phyloP scores from a whole-genome alignment of 2,329 filamentous ascomycete species.

The Talaromyces marneffei region DNA sequence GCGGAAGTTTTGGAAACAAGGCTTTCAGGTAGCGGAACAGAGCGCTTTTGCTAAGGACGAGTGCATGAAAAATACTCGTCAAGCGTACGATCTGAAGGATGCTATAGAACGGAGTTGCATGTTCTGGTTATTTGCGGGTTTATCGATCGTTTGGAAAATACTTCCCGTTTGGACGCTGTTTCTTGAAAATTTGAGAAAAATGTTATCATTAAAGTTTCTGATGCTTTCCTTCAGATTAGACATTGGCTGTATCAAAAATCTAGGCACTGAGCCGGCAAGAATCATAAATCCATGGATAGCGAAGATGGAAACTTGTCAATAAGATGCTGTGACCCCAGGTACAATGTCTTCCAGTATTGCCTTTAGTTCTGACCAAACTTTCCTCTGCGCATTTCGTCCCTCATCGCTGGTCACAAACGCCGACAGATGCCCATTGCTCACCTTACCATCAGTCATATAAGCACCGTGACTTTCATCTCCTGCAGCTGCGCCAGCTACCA shows the following conservation, averaged over 20 bases:
- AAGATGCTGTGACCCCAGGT: constrained; percentile 30
- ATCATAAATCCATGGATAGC: no score
- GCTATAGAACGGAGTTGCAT: neutral
- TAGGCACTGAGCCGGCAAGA: no score
- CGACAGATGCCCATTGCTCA: constrained; percentile 24
- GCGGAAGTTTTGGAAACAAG: constrained; percentile 11
- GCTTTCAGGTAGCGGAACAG: neutral
- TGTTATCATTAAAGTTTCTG: no score
- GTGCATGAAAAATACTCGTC: neutral
- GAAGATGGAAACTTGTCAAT: no score
- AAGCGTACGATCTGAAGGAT: constrained; percentile 5
- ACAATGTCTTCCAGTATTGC: neutral
- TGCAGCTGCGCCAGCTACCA: constrained; percentile 33
- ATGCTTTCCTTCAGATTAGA: no score
- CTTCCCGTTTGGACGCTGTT: no score
- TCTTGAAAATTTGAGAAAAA: no score
- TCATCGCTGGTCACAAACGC: constrained; percentile 15
- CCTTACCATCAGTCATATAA: constrained; percentile 39
- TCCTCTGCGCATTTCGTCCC: neutral
- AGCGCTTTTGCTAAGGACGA: neutral
- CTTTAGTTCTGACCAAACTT: constrained; percentile 2
- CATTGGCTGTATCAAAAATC: no score
- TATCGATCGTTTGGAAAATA: no score
- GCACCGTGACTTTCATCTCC: constrained; percentile 44
- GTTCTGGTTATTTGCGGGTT: neutral